These are phyloP conservation scores for Camellia japonica DNA, from an alignment of 148 eudicot species.

Conservation along the genomic window DNA sequence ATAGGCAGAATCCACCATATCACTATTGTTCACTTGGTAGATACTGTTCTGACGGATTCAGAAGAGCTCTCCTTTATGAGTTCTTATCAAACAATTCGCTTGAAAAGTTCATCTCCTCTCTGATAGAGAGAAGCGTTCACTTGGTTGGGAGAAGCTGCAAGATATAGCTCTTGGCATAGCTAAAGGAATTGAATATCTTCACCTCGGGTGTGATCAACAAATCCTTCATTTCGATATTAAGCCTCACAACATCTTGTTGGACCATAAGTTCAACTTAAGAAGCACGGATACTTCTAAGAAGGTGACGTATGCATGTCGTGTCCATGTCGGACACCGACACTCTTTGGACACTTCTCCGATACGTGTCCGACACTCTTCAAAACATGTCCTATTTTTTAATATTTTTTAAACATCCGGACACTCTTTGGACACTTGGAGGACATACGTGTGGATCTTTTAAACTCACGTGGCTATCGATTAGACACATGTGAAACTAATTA, in stretches of 20 bases:
- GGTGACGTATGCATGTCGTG: too few relatives aligned
- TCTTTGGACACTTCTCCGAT: too few relatives aligned
- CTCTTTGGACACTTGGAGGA: too few relatives aligned
- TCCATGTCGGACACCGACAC: too few relatives aligned
- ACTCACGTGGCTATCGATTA: too few relatives aligned
- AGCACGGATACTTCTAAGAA: too few relatives aligned
- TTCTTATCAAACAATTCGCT: constrained; percentile 23
- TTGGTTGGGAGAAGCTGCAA: constrained; percentile 32
- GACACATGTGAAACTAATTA: too few relatives aligned
- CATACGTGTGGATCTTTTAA: too few relatives aligned
- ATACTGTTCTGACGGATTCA: constrained; percentile 26
- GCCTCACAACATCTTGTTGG: constrained; percentile 25
- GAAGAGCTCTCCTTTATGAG: constrained; percentile 25
- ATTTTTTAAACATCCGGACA: too few relatives aligned
- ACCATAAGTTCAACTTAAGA: neutral
- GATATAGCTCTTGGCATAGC: constrained; percentile 23
- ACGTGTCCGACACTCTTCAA: too few relatives aligned
- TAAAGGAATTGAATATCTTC: constrained; percentile 24
- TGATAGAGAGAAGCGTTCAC: neutral
- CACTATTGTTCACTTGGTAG: constrained; percentile 13
- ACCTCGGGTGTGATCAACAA: constrained; percentile 21
- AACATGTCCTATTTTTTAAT: too few relatives aligned
- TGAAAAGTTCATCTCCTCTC: constrained; percentile 14
- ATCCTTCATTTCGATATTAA: constrained; percentile 26
- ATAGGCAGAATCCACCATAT: too few relatives aligned